Percentiles rank a stretch among this genome's conserved stretches.
Conservation (phyloP, 2,329 filamentous ascomycete species). For the Colletotrichum endophyticum region DNA sequence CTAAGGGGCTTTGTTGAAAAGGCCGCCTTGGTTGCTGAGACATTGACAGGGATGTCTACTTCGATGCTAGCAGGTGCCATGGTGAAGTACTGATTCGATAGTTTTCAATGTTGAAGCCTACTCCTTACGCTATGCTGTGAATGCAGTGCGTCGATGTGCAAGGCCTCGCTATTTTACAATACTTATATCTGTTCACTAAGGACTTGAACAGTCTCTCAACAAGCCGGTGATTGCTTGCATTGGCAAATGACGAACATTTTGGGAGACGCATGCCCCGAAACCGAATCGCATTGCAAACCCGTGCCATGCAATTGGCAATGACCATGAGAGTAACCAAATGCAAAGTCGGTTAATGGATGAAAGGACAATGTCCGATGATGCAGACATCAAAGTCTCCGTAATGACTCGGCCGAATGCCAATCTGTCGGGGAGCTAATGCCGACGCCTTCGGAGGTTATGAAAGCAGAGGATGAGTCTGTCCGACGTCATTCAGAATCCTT, state of each 20-base stretch:
- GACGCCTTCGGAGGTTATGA: neutral
- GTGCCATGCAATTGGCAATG: neutral
- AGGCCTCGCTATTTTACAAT: neutral
- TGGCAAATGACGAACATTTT: neutral
- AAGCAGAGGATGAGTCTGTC: accelerated
- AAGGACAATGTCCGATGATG: neutral
- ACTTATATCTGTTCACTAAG: neutral
- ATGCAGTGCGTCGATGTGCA: accelerated
- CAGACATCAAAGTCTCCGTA: neutral
- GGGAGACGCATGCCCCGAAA: neutral
- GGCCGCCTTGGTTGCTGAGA: neutral
- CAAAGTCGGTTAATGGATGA: neutral
- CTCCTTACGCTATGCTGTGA: neutral
- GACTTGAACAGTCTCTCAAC: neutral
- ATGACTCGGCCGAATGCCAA: neutral
- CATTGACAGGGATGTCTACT: neutral
- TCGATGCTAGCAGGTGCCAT: constrained; percentile 21
- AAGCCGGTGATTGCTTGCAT: neutral
- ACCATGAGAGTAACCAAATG: accelerated
- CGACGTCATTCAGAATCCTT: accelerated
- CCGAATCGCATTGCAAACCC: neutral
- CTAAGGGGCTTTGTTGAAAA: constrained; percentile 37
- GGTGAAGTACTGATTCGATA: neutral
- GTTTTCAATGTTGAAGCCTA: neutral
- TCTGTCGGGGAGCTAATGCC: neutral